phyloP scores from a whole-genome alignment of 441 rosid genomes.

The Sinapis alba region DNA sequence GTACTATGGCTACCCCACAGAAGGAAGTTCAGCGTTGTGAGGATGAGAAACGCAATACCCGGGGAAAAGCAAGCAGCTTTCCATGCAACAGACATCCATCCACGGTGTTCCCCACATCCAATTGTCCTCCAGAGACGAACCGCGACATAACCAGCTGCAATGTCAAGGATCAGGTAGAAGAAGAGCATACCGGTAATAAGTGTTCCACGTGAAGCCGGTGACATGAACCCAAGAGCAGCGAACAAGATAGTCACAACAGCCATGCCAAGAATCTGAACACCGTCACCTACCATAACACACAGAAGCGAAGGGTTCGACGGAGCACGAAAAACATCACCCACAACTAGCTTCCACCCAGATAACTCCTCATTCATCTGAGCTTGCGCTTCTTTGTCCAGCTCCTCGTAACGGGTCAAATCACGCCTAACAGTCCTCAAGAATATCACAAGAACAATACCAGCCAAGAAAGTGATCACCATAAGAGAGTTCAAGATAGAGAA shows the following conservation, averaged over 20 bases:
- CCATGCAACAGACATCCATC: conserved; percentile 79
- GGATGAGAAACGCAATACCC: conserved; percentile 66
- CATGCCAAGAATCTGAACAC: conserved; percentile 82
- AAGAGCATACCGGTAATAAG: conserved; percentile 72
- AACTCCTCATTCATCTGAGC: conserved; percentile 82
- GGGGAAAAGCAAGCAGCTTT: conserved; percentile 82
- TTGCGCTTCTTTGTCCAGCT: conserved; percentile 41
- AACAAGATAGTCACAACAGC: conserved; percentile 61
- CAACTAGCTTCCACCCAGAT: no score
- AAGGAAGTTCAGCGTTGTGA: conserved; percentile 67
- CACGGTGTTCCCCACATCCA: conserved; percentile 40
- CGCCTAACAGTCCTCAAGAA: conserved; percentile 74
- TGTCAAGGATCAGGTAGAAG: conserved; percentile 65
- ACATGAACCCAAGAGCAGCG: conserved; percentile 34
- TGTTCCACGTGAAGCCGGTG: conserved; percentile 73
- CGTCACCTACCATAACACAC: no score
- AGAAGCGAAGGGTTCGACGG: conserved; percentile 63
- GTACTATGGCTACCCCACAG: conserved; percentile 79
- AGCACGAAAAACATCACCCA: conserved; percentile 77
- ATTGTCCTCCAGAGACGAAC: no score
- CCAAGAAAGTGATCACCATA: conserved; percentile 76
- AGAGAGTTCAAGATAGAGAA: conserved; percentile 74
- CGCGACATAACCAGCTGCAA: conserved; percentile 66
- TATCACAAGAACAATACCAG: conserved; percentile 72
- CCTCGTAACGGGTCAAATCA: conserved; percentile 67